Evolutionary conservation across 2,329 filamentous ascomycete species (phyloP).

Genomic region (Monilinia laxa): DNA sequence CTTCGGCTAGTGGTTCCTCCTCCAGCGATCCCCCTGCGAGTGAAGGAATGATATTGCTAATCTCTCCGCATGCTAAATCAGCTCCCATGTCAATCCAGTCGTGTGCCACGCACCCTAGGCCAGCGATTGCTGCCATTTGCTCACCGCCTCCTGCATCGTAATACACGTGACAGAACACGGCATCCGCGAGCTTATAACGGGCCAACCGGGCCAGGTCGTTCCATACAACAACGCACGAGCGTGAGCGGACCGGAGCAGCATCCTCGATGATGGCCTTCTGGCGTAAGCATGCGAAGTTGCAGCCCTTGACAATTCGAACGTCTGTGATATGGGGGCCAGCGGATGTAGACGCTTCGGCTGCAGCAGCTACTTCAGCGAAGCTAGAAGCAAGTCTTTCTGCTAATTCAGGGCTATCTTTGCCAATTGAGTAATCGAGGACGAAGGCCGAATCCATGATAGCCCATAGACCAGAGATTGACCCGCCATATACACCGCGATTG

Average conservation of each 20-base stretch:
- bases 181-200: slow-evolving; percentile 15
- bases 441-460: slow-evolving; percentile 9
- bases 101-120: neutral
- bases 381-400: neutral
- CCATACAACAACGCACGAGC: slow-evolving; percentile 5
- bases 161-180: slow-evolving; percentile 6
- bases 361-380: neutral
- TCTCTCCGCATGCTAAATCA: slow-evolving; percentile 5
- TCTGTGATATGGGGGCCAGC: slow-evolving; percentile 8
- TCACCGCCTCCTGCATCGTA: slow-evolving; percentile 1
- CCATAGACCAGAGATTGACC: neutral
- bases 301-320: slow-evolving; percentile 8
- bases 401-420: neutral
- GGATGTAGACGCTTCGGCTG: neutral
- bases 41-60: slow-evolving; percentile 13
- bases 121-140: slow-evolving; percentile 9
- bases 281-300: slow-evolving; percentile 16
- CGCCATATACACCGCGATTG: slow-evolving; percentile 2
- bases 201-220: slow-evolving; percentile 1
- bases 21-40: slow-evolving; percentile 5
- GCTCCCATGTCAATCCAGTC: slow-evolving; percentile 12
- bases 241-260: neutral
- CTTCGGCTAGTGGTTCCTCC: slow-evolving; percentile 2
- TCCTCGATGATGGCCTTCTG: slow-evolving; percentile 3
- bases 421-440: slow-evolving; percentile 13